phyloP scores from a whole-genome alignment of 108 stramenopile genomes.

The Pseudonitzschia multiseries region DNA sequence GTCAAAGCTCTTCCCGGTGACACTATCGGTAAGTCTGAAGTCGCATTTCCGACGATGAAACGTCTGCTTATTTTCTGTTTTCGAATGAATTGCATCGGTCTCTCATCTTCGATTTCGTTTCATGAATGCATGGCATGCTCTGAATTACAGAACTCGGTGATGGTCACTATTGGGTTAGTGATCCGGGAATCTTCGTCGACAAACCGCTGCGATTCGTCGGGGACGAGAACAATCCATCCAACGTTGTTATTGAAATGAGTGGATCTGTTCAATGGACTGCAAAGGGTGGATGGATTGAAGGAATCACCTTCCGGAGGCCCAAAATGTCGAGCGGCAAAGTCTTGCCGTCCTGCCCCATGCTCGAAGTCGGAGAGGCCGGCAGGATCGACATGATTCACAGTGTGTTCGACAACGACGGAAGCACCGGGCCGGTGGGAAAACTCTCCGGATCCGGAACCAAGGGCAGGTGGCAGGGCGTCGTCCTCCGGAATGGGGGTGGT shows the following conservation, averaged over 20 bases:
- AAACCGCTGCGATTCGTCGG: constrained; percentile 71
- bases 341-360: constrained; percentile 37
- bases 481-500: constrained; percentile 26
- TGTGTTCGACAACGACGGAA: constrained; percentile 70
- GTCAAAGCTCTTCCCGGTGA: constrained; percentile 72
- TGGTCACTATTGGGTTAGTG: constrained; percentile 85
- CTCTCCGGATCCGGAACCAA: constrained; percentile 25
- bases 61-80: background rate
- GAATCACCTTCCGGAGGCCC: constrained; percentile 78
- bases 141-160: constrained; percentile 58
- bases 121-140: background rate
- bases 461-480: constrained; percentile 24
- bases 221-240: constrained; percentile 78
- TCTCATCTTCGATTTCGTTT: constrained; percentile 1
- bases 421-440: constrained; percentile 37
- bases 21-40: constrained; percentile 60
- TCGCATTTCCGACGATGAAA: background rate
- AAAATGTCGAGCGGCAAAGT: constrained; percentile 46
- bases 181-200: constrained; percentile 56
- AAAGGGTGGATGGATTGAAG: constrained; percentile 77
- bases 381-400: constrained; percentile 59
- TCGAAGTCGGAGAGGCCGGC: constrained; percentile 48
- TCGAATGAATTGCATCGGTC: background rate
- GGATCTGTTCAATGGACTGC: constrained; percentile 69
- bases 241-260: constrained; percentile 82